phyloP scores from a whole-genome alignment of 441 rosid genomes.

The Melastoma candidum region DNA sequence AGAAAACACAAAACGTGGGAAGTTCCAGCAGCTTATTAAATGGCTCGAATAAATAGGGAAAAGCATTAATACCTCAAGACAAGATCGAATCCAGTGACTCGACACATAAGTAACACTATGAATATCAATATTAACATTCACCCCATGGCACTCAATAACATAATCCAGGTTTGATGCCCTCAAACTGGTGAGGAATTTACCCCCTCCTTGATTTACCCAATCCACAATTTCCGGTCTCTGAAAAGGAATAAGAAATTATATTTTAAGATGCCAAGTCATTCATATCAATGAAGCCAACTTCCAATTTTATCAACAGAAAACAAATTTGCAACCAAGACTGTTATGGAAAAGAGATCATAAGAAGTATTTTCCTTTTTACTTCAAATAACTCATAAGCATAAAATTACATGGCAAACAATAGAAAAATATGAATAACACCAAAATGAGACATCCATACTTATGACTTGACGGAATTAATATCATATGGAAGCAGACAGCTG shows the following conservation, averaged over 20 bases:
- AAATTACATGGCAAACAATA: too few relatives aligned
- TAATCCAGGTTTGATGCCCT: slow-evolving; percentile 37
- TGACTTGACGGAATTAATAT: too few relatives aligned
- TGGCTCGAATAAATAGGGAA: too few relatives aligned
- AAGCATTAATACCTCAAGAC: slow-evolving; percentile 60
- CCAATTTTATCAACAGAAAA: too few relatives aligned
- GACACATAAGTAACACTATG: slow-evolving; percentile 51
- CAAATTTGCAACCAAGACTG: too few relatives aligned
- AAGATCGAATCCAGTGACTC: slow-evolving; percentile 93
- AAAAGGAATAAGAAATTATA: slow-evolving; percentile 1
- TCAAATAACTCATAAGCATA: too few relatives aligned
- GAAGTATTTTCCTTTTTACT: too few relatives aligned
- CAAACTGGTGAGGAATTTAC: slow-evolving; percentile 45
- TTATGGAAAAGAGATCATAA: too few relatives aligned
- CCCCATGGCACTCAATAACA: slow-evolving; percentile 77
- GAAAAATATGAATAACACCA: too few relatives aligned
- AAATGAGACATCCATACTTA: too few relatives aligned
- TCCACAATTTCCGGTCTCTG: slow-evolving; percentile 79
- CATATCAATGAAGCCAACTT: not conserved
- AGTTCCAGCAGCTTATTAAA: not conserved
- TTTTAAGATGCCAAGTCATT: slow-evolving; percentile 9
- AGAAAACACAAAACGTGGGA: not conserved
- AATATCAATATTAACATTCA: slow-evolving; percentile 23
- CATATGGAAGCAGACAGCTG: too few relatives aligned
- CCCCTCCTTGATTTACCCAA: slow-evolving; percentile 95